A percentile compares a stretch with the other conserved stretches of the same genome.
Evolutionary conservation across 495 filamentous ascomycete species (phyloP).

Genomic region (Cladorrhinum samala): DNA sequence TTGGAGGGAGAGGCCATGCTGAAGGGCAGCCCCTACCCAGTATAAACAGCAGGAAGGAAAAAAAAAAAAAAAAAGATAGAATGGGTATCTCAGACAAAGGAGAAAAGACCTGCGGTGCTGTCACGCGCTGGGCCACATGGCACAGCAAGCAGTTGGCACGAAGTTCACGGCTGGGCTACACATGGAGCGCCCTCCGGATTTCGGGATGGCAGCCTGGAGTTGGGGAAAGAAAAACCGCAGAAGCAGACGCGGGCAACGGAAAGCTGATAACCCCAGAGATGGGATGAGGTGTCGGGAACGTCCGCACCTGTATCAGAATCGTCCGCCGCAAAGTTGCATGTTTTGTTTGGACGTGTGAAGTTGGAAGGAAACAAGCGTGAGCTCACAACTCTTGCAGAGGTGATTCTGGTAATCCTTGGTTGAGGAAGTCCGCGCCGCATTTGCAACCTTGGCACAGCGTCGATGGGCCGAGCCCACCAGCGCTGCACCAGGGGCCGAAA

Average conservation of each 20-base stretch:
- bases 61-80: conserved; percentile 2
- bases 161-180: conserved; percentile 8
- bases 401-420: background rate
- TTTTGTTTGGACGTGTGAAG: background rate
- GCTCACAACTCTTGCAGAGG: background rate
- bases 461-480: background rate
- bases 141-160: conserved; percentile 19
- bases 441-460: conserved; percentile 15
- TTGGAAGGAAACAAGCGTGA: background rate
- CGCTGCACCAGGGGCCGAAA: conserved; percentile 1
- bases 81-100: conserved; percentile 22
- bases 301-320: background rate
- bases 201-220: conserved; percentile 4
- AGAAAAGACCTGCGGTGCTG: conserved; percentile 9
- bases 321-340: background rate
- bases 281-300: background rate
- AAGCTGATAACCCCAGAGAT: background rate
- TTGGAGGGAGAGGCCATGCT: conserved; percentile 17
- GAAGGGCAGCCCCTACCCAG: conserved; percentile 1
- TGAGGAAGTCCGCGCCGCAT: conserved; percentile 15
- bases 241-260: background rate
- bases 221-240: background rate
- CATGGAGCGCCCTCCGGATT: conserved; percentile 3
- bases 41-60: conserved; percentile 3
- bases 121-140: conserved; percentile 25